A percentile compares a stretch with the other conserved stretches of the same genome.
Evolutionary conservation across 1,284 basidiomycete species (phyloP).

Genomic region (Moesziomyces antarcticus): DNA sequence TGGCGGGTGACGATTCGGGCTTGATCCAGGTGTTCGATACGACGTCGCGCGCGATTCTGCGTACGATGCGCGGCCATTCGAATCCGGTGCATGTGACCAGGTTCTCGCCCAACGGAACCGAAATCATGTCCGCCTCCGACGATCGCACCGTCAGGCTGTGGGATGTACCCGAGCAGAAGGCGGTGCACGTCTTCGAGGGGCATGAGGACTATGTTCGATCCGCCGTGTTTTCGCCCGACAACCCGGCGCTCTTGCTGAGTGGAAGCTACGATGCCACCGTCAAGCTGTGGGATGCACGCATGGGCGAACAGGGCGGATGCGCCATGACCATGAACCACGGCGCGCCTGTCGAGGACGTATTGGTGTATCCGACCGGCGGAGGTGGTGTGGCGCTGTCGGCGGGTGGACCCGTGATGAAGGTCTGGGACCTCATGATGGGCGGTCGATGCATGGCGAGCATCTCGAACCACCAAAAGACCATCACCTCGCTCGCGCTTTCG

Average conservation of each 20-base stretch:
- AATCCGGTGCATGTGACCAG: conserved; percentile 90
- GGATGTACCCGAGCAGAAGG: conserved; percentile 91
- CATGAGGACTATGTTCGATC: conserved; percentile 97
- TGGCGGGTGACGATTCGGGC: conserved; percentile 94
- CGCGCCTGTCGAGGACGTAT: conserved; percentile 87
- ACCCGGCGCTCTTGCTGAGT: conserved; percentile 86
- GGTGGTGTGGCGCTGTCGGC: conserved; percentile 86
- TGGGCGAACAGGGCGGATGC: conserved; percentile 55
- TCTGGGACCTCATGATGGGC: conserved; percentile 95
- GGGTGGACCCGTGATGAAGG: conserved; percentile 89
- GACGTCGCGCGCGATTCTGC: conserved; percentile 89
- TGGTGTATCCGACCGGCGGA: conserved; percentile 82
- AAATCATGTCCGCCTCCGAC: conserved; percentile 93
- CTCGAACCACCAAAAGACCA: conserved; percentile 94
- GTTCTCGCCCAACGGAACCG: conserved; percentile 85
- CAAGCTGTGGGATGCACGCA: conserved; percentile 85
- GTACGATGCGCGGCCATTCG: conserved; percentile 90
- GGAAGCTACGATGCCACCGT: conserved; percentile 95
- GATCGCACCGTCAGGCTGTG: conserved; percentile 93
- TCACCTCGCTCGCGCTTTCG: conserved; percentile 77
- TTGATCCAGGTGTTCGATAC: conserved; percentile 96
- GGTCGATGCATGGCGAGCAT: conserved; percentile 72
- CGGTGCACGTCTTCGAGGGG: conserved; percentile 80
- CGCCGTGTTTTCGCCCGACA: conserved; percentile 83
- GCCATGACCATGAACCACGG: conserved; percentile 68